Evolutionary conservation across 169 alveolate species (phyloP).

Genomic region (Theileria sp.): DNA sequence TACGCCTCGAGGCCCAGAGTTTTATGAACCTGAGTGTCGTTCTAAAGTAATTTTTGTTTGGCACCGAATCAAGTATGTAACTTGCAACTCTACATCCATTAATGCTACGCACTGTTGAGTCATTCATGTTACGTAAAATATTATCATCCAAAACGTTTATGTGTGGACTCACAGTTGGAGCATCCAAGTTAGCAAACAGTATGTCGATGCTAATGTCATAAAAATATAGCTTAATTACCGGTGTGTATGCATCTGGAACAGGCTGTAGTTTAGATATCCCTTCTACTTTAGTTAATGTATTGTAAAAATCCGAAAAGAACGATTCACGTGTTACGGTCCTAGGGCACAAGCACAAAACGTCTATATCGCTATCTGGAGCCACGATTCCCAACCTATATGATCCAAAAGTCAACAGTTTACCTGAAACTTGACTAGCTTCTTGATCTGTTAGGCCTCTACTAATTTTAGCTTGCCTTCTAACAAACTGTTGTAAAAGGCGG

Average conservation of each 20-base stretch:
- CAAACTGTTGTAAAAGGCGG: conserved; percentile 86
- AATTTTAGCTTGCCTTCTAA: conserved; percentile 70
- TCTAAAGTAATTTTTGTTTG: conserved; percentile 88
- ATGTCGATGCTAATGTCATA: conserved; percentile 95
- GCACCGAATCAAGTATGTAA: conserved; percentile 89
- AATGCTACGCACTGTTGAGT: conserved; percentile 84
- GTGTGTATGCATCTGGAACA: conserved; percentile 95
- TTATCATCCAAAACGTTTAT: conserved; percentile 82
- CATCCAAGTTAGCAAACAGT: conserved; percentile 91
- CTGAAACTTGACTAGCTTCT: conserved; percentile 87
- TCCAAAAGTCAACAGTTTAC: conserved; percentile 92
- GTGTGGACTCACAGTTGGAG: conserved; percentile 78
- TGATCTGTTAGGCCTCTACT: conserved; percentile 81
- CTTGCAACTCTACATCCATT: conserved; percentile 96
- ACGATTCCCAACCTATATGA: conserved; percentile 96
- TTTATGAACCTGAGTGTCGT: conserved; percentile 92
- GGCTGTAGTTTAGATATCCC: conserved; percentile 89
- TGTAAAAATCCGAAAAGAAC: conserved; percentile 87
- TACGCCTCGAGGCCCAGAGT: conserved; percentile 97
- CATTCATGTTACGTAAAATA: conserved; percentile 81
- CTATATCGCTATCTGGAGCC: conserved; percentile 97
- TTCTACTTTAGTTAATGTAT: conserved; percentile 85
- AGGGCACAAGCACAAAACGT: conserved; percentile 96
- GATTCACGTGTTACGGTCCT: conserved; percentile 90
- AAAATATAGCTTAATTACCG: conserved; percentile 90